Percentiles rank a stretch among this genome's conserved stretches.
Conservation (phyloP, 1,284 basidiomycete species). For the Cryptococcus sp. region DNA sequence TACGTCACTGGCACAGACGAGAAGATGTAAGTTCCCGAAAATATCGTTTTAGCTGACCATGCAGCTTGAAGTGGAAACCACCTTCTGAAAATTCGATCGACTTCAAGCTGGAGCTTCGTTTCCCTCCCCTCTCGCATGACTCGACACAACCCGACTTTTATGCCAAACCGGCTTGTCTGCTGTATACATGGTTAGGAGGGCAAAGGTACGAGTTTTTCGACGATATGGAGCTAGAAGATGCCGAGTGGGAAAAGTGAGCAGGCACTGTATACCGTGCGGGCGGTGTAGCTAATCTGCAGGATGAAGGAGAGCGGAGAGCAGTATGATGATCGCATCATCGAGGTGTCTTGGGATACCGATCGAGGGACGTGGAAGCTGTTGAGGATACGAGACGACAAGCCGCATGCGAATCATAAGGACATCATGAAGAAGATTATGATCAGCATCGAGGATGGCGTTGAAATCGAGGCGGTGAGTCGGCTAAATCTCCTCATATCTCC, state of each 20-base stretch:
- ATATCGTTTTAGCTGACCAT: background rate
- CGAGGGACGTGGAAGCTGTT: slow-evolving; percentile 73
- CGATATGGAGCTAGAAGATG: slow-evolving; percentile 75
- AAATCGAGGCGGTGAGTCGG: slow-evolving; percentile 64
- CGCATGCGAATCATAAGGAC: slow-evolving; percentile 72
- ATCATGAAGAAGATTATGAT: slow-evolving; percentile 79
- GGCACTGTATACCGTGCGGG: background rate
- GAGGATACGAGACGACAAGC: slow-evolving; percentile 88
- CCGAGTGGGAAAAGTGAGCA: slow-evolving; percentile 85
- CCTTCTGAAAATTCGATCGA: slow-evolving; percentile 97
- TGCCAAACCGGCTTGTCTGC: slow-evolving; percentile 78
- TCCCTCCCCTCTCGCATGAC: slow-evolving; percentile 61
- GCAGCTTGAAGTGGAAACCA: slow-evolving; percentile 96
- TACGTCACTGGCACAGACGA: slow-evolving; percentile 86
- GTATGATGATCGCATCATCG: slow-evolving; percentile 86
- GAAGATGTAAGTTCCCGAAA: slow-evolving; percentile 61
- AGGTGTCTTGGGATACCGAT: slow-evolving; percentile 78
- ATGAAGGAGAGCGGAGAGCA: slow-evolving; percentile 81
- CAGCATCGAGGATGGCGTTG: slow-evolving; percentile 85
- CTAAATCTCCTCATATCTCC: background rate
- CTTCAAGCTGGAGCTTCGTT: slow-evolving; percentile 88
- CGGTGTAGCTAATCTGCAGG: slow-evolving; percentile 39
- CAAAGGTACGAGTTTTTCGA: slow-evolving; percentile 79
- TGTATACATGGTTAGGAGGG: slow-evolving; percentile 68
- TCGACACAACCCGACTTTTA: slow-evolving; percentile 65